Evolutionary conservation across 495 filamentous ascomycete genomes (phyloP).

Genomic region (Neurospora sp.): DNA sequence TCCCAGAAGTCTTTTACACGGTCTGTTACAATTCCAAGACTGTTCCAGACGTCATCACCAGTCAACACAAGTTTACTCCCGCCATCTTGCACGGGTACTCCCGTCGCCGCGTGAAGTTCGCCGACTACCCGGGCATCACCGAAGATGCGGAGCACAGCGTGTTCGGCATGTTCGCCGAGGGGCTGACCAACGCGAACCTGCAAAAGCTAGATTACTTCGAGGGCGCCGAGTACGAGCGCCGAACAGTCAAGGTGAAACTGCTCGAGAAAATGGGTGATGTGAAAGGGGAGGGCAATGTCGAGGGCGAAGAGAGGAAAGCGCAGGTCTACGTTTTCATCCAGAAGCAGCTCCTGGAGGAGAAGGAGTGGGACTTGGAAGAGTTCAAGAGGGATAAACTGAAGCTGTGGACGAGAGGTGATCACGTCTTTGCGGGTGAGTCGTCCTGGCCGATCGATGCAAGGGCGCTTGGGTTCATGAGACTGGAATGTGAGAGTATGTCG

Average conservation of each 20-base stretch:
- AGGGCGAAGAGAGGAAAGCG: conserved; percentile 49
- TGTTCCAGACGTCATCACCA: conserved; percentile 10
- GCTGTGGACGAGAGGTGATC: conserved; percentile 35
- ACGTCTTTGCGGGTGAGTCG: conserved; percentile 24
- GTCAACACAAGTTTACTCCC: conserved; percentile 53
- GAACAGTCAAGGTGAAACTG: conserved; percentile 48
- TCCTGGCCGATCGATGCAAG: no score
- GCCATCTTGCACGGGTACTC: conserved; percentile 65
- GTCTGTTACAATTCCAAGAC: conserved; percentile 56
- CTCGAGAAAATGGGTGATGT: conserved; percentile 33
- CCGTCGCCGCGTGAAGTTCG: conserved; percentile 45
- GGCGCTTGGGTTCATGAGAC: no score
- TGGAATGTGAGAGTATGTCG: no score
- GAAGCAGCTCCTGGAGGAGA: conserved; percentile 42
- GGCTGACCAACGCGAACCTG: conserved; percentile 68
- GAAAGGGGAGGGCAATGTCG: conserved; percentile 31
- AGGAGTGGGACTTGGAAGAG: conserved; percentile 75
- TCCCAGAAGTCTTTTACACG: conserved; percentile 66
- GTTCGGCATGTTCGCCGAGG: conserved; percentile 68
- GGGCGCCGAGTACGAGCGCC: conserved; percentile 60
- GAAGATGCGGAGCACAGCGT: conserved; percentile 47
- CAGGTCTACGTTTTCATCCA: conserved; percentile 72
- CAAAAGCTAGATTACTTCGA: conserved; percentile 75
- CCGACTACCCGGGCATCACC: conserved; percentile 82
- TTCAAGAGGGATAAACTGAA: conserved; percentile 60